Conservation (phyloP, 352 stramenopile species). For the Phytophthora capsici region DNA sequence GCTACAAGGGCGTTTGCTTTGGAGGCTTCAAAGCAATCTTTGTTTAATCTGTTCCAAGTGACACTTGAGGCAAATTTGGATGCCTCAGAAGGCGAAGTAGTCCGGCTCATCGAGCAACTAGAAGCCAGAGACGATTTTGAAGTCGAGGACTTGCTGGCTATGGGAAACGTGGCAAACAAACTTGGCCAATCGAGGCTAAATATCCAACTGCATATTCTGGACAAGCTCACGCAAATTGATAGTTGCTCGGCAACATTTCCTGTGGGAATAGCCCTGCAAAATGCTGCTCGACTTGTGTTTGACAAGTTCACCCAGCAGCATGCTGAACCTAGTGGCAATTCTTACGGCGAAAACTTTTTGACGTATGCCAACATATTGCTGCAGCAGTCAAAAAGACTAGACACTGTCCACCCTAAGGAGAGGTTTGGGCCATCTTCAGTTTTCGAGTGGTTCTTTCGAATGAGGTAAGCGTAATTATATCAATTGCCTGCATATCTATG, state of each 20-base stretch:
- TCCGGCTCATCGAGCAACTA: slow-evolving; percentile 43
- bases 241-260: slow-evolving; percentile 27
- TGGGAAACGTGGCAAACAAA: slow-evolving; percentile 51
- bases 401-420: neutral
- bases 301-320: slow-evolving; percentile 30
- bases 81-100: slow-evolving; percentile 16
- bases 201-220: slow-evolving; percentile 54
- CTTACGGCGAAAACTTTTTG: slow-evolving; percentile 48
- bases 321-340: slow-evolving; percentile 1
- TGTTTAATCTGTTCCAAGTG: slow-evolving; percentile 63
- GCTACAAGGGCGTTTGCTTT: slow-evolving; percentile 51
- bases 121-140: slow-evolving; percentile 69
- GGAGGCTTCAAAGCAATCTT: slow-evolving; percentile 68
- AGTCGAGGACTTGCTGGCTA: slow-evolving; percentile 60
- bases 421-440: slow-evolving; percentile 49
- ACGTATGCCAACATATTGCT: slow-evolving; percentile 50
- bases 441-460: slow-evolving; percentile 82
- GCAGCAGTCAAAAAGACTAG: slow-evolving; percentile 32
- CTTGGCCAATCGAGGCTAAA: slow-evolving; percentile 37
- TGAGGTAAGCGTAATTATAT: slow-evolving; percentile 48
- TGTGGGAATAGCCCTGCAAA: slow-evolving; percentile 60
- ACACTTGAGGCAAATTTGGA: slow-evolving; percentile 30
- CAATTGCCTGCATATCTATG: neutral
- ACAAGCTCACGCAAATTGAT: slow-evolving; percentile 46
- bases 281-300: slow-evolving; percentile 70